Evolutionary conservation across 2,329 filamentous ascomycete species (phyloP).

Genomic region (Scedosporium boydii): DNA sequence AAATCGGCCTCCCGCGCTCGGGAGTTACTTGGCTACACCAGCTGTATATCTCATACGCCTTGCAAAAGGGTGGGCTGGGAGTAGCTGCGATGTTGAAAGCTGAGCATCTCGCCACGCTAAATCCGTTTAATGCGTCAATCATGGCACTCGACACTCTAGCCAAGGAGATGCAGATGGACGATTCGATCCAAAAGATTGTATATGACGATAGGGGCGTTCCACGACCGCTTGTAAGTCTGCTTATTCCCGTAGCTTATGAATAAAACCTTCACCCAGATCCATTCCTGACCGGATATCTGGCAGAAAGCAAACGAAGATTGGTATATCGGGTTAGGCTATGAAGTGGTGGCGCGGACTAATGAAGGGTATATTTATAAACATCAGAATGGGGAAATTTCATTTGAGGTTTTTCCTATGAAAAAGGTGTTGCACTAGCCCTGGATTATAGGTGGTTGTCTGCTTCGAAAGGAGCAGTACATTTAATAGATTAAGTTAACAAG

Average conservation of each 20-base stretch:
- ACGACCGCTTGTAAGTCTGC: background rate
- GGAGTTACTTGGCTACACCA: background rate
- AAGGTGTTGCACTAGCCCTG: background rate
- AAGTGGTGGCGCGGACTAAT: background rate
- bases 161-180: background rate
- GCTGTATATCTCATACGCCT: background rate
- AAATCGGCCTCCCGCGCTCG: background rate
- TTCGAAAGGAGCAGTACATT: too few species aligned
- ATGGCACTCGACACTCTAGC: background rate
- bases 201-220: background rate
- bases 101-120: background rate
- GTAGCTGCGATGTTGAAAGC: background rate
- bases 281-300: too few species aligned
- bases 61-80: background rate
- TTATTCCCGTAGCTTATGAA: background rate
- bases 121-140: background rate
- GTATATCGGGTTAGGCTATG: background rate
- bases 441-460: too few species aligned
- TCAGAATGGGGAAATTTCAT: background rate
- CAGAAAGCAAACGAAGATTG: background rate
- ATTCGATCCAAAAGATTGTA: background rate
- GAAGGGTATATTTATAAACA: background rate
- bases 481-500: too few species aligned
- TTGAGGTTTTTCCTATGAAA: background rate
- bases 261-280: background rate